Percentiles rank a stretch among this genome's conserved stretches.
Conservation (phyloP, 176 grass and related monocot genomes). For the Melocanna baccifera region DNA sequence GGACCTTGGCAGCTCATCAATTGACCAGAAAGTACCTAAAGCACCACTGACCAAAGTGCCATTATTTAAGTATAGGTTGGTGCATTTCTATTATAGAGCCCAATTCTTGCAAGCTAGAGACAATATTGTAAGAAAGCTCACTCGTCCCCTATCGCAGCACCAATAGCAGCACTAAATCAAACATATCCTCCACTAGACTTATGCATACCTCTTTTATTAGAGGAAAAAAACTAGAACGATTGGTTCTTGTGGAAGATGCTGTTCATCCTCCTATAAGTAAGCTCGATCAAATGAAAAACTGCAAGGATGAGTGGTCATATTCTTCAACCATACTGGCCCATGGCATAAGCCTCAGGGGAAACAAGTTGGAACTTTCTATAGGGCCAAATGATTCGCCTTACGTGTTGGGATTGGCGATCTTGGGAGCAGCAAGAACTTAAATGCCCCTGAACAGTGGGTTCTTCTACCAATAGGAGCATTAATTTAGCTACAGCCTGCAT, state of each 20-base stretch:
- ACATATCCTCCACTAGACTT: slow-evolving; percentile 23
- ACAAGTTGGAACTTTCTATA: not conserved
- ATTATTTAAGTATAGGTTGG: slow-evolving; percentile 30
- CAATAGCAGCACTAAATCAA: slow-evolving; percentile 30
- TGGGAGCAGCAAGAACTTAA: slow-evolving; percentile 45
- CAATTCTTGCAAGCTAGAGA: slow-evolving; percentile 36
- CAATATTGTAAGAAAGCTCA: slow-evolving; percentile 28
- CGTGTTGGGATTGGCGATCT: slow-evolving; percentile 44
- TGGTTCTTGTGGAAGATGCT: slow-evolving; percentile 6
- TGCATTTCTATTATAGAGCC: slow-evolving; percentile 12
- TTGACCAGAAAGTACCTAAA: slow-evolving; percentile 43
- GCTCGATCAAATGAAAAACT: not conserved
- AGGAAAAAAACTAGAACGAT: not conserved
- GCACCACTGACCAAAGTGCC: slow-evolving; percentile 27
- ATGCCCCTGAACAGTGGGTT: slow-evolving; percentile 26
- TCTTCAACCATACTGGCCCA: not conserved
- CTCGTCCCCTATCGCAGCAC: slow-evolving; percentile 27
- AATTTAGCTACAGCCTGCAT: slow-evolving; percentile 7
- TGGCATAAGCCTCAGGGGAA: not conserved
- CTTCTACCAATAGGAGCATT: slow-evolving; percentile 21
- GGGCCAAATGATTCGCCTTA: slow-evolving; percentile 32
- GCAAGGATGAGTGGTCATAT: not conserved
- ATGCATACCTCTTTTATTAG: not conserved
- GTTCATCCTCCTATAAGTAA: not conserved
- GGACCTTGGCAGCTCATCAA: slow-evolving; percentile 41